Evolutionary conservation across 805 yeast genomes (phyloP).

Genomic region (Geotrichum ghanense): DNA sequence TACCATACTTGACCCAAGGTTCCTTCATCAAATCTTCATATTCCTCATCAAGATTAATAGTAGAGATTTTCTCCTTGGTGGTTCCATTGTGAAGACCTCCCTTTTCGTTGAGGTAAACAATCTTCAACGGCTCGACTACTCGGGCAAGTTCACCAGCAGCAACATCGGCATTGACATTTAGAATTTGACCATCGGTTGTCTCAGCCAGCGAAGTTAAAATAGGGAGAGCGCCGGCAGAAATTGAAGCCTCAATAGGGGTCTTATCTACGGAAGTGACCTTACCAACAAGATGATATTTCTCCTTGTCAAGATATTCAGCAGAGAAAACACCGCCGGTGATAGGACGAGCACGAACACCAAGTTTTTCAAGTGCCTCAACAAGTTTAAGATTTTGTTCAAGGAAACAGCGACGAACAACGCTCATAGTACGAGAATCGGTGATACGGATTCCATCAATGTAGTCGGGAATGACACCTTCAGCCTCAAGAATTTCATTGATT

Average conservation of each 20-base stretch:
- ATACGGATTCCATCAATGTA: conserved; percentile 95
- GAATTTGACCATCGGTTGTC: conserved; percentile 90
- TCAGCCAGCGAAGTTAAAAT: conserved; percentile 94
- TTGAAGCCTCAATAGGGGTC: conserved; percentile 84
- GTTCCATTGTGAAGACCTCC: conserved; percentile 94
- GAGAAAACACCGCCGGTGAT: conserved; percentile 95
- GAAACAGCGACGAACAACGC: conserved; percentile 90
- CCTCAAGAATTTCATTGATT: conserved; percentile 85
- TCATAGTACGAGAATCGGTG: conserved; percentile 90
- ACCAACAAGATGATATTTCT: conserved; percentile 88
- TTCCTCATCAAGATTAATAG: conserved; percentile 92
- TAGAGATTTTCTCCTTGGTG: conserved; percentile 80
- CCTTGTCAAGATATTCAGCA: conserved; percentile 84
- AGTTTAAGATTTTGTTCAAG: conserved; percentile 89
- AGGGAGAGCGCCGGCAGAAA: conserved; percentile 93
- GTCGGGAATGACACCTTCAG: conserved; percentile 90
- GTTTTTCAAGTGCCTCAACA: conserved; percentile 89
- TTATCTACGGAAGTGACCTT: conserved; percentile 78
- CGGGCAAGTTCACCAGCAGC: conserved; percentile 98
- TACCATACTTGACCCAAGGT: conserved; percentile 98
- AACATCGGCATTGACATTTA: conserved; percentile 96
- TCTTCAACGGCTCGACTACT: conserved; percentile 92
- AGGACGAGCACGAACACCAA: conserved; percentile 98
- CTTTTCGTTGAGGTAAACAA: conserved; percentile 91
- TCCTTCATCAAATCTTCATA: conserved; percentile 83